Base-by-base conservation (phyloP, 495 filamentous ascomycete species). In the Clohesyomyces aquaticus region DNA sequence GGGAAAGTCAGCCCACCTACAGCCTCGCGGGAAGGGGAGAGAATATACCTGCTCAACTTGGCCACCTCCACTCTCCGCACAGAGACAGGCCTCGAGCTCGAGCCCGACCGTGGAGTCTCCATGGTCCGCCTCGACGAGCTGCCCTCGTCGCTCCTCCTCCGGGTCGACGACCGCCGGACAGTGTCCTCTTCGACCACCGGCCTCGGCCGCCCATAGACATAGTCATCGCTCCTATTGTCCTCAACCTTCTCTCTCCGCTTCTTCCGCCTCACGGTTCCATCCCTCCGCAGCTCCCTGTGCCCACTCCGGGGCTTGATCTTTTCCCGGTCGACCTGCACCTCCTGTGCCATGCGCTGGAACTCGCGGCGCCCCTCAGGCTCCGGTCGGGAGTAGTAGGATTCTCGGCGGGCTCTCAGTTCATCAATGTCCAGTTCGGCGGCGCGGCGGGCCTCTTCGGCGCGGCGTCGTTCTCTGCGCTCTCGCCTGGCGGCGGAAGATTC, bases 271-370 rank as follows among this genome's bases (percentile, higher is more conserved):
- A n/a, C n/a, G n/a, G 63, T 66, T 0, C 59, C 62, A 48, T 60
- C 51, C 29, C 63, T 45, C 42, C 63, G 48, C 46, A 62, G 53
- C 28, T 67, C 65, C 46, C 46, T 53, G 58, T 59, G 59, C 22
- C 41, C 49, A 48, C 59, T 58, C 19, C 63, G 63, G 23, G 65
- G 19, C 19, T 57, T 54, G 21, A 23, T 46, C 47, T 52, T 59
- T 26, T 59, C 59, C 25, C 65, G 21, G 16, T 67, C 58, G 8
- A 47, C 9, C 4, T 46, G 23, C n/a, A 62, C 53, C 59, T 67
- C 65, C 47, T 67, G 65, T 47, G 65, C 65, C 65, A 67, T 67
- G 54, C 58, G 65, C 59, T 67, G 52, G 22, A 59, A n/a, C 16
- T 58, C 59, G 12, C 59, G 51, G 4, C 38, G 51, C 19, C 65